Evolutionary conservation across 2,329 filamentous ascomycete species (phyloP), one percentile per base, ranked within the genome.

Genomic region (Fusarium pininemorale): DNA sequence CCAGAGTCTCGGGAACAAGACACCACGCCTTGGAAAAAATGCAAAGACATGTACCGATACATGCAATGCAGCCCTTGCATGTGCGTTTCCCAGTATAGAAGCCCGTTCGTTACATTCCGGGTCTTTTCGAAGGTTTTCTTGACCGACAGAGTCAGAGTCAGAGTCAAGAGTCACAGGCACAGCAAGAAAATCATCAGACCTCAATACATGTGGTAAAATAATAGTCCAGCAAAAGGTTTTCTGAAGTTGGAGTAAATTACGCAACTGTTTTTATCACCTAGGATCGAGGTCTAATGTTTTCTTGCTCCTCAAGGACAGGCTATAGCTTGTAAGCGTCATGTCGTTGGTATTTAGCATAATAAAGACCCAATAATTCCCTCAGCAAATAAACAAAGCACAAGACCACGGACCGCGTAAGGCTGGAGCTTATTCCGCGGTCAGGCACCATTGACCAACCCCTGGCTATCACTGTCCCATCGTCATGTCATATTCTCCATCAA

Each of bases 321-420:
- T n/a, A 22, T 50, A 11, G 28, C 47, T 32, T 69, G 44, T 57
- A 55, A 35, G 66, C 67, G 68, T 66, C 68, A 70, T 66, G 47
- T 62, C 64, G 45, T 48, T 50, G 28, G 37, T 28, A 14, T 45
- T 68, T 20, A 58, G 38, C 32, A 67, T 18, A 44, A 67, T 9
- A 16, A 41, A 56, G 65, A 53, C 41, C 66, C 51, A 41, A 53
- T 72, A 72, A 71, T 71, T 72, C 69, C 63, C 69, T 72, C 70
- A 60, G 44, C 48, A 45, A 61, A 57, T 37, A 56, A 53, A 55
- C 39, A 70, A 70, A 42, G 39, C 58, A 48, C 30, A 61, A 54
- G 32, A 30, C 38, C 53, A 39, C 39, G 38, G 38, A 54, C 51
- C 51, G 51, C 24, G 51, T 30, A 41, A 55, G 51, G 51, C 24